Conservation (phyloP, 345 rosid genomes). For the Anacardium occidentale region DNA sequence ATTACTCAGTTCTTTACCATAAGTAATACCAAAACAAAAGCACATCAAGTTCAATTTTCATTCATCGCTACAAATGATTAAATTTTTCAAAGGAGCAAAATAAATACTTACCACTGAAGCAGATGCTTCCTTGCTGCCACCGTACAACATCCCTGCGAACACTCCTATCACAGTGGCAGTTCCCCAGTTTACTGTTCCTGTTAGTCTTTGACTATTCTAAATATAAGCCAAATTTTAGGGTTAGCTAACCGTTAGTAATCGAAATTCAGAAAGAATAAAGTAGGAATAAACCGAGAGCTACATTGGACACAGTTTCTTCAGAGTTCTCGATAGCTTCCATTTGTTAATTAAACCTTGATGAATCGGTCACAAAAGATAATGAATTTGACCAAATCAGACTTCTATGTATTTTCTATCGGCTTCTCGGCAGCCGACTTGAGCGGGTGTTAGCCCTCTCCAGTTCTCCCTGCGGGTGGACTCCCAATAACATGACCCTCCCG, state of each 20-base stretch:
- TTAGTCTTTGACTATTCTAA: conserved; percentile 53
- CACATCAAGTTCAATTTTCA: neutral
- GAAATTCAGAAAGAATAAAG: neutral
- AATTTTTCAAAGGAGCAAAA: no score
- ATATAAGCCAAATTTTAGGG: conserved; percentile 13
- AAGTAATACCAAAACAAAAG: neutral
- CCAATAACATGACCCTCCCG: neutral
- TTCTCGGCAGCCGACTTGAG: neutral
- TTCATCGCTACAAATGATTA: neutral
- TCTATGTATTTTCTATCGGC: neutral
- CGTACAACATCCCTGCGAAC: conserved; percentile 87
- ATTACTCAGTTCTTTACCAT: neutral
- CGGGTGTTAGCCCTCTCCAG: neutral
- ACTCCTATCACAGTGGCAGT: conserved; percentile 81
- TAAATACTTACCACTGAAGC: conserved; percentile 71
- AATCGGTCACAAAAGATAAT: neutral
- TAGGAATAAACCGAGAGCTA: conserved; percentile 21
- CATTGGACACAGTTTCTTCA: conserved; percentile 33
- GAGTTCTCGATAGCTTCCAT: conserved; percentile 37
- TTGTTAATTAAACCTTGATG: conserved; percentile 3
- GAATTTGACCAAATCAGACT: conserved; percentile 5
- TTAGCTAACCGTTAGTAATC: conserved; percentile 5
- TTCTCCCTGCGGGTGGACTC: neutral
- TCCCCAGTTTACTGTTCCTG: conserved; percentile 87
- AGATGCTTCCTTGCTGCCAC: conserved; percentile 94